phyloP scores from a whole-genome alignment of 768 basidiomycete species.

The Mycena haematopus region DNA sequence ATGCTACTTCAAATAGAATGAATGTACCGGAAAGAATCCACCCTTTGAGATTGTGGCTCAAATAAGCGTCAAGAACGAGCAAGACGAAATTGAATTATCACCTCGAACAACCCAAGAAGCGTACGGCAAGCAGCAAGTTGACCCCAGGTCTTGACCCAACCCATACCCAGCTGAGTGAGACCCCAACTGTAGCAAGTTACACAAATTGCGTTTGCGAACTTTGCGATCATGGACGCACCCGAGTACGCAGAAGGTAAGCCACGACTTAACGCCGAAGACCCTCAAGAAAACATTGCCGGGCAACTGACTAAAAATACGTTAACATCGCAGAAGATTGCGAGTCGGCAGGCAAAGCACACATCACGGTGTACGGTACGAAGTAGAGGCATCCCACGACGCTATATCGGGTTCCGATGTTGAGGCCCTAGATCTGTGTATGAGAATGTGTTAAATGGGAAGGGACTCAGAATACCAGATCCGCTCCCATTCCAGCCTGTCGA shows the following conservation, averaged over 20 bases:
- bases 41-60: slow-evolving; percentile 2
- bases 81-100: background rate
- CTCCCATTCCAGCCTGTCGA: slow-evolving; percentile 21
- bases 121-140: slow-evolving; percentile 5
- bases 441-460: background rate
- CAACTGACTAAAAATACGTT: slow-evolving; percentile 7
- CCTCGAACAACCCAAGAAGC: slow-evolving; percentile 15
- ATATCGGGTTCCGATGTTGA: slow-evolving; percentile 8
- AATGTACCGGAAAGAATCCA: slow-evolving; percentile 14
- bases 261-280: slow-evolving; percentile 3
- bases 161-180: slow-evolving; percentile 6
- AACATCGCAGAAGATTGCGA: background rate
- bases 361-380: slow-evolving; percentile 17
- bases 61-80: background rate
- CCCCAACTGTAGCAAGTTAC: slow-evolving; percentile 1
- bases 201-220: too few species aligned
- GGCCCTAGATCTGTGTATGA: background rate
- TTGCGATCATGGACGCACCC: background rate
- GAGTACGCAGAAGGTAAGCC: background rate
- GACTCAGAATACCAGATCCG: slow-evolving; percentile 5
- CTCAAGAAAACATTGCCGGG: slow-evolving; percentile 7
- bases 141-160: slow-evolving; percentile 10
- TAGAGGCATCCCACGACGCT: slow-evolving; percentile 2
- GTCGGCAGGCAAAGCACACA: background rate
- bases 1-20: background rate